phyloP scores from a whole-genome alignment of 208 protist genomes.

The Crithidia acanthocephali region DNA sequence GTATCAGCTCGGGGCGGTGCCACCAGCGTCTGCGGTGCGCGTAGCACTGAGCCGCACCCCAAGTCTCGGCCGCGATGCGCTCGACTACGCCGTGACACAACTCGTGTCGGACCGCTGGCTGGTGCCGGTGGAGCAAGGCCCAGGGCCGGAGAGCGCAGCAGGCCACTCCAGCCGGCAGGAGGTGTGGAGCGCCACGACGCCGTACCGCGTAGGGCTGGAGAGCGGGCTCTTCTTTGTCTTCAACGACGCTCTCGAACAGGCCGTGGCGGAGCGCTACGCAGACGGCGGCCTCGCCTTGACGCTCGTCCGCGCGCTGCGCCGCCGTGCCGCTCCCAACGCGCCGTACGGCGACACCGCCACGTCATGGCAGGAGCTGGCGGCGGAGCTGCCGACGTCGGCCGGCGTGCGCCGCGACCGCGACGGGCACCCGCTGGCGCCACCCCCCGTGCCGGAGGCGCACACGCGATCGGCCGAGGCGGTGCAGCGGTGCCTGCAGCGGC shows the following conservation, averaged over 20 bases:
- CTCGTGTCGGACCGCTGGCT: conserved; percentile 61
- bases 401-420: conserved; percentile 24
- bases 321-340: conserved; percentile 9
- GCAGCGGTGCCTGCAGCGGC: conserved; percentile 26
- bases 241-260: conserved; percentile 36
- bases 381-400: conserved; percentile 15
- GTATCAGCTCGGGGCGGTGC: conserved; percentile 63
- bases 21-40: conserved; percentile 45
- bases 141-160: too few species aligned
- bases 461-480: conserved; percentile 30
- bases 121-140: conserved; percentile 45
- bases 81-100: conserved; percentile 45
- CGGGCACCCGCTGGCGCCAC: conserved; percentile 7
- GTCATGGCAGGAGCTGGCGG: conserved; percentile 28
- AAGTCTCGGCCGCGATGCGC: conserved; percentile 28
- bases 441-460: background rate
- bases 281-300: conserved; percentile 34
- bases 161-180: too few species aligned
- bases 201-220: conserved; percentile 45
- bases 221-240: conserved; percentile 30
- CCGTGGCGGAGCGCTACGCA: conserved; percentile 32
- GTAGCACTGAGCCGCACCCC: conserved; percentile 50
- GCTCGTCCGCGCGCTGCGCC: conserved; percentile 40
- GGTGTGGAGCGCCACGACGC: conserved; percentile 21
- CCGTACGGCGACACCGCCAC: conserved; percentile 14